Base-by-base conservation (phyloP, 768 basidiomycete genomes). In the Pulveroboletus sp. region DNA sequence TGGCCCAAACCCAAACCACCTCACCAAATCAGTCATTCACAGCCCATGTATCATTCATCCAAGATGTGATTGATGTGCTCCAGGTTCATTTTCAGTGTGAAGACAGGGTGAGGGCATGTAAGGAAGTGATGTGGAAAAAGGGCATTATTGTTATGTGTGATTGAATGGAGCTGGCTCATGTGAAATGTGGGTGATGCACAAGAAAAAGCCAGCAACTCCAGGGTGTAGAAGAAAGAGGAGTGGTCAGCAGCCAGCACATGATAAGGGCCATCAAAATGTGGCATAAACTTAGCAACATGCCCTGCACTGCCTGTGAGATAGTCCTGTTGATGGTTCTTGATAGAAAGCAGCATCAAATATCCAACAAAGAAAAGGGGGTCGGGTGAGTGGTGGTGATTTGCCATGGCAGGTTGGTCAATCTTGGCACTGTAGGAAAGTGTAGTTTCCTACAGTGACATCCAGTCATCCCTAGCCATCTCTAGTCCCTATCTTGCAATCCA, bases 221-320 rank as follows among this genome's bases (percentile, higher is more conserved):
- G 51, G 0, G 62, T 67, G 0, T 65, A 62, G 0, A 57, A 61
- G 2, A 67, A 72, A 0, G 46, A 45, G 1, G 47, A 43, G 0
- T 39, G 30, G n/a, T 65, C 40, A 0, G 62, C 59, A 0, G 51
- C 39, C 0, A 55, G 30, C 3, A 77, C 49, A 0, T 6, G 39
- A 43, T 59, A 70, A 0, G 64, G 68, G 0, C 71, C 63, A 44
- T 76, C 69, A n/a, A 41, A 70, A 0, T 59, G 48, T 0, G 72
- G 70, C 62, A 78, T 70, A 45, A 76, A 75, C 42, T 78, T 78
- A 0, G 71, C 72, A n/a, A n/a, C n/a, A n/a, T n/a, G n/a, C n/a
- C n/a, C n/a, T 0, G 70, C 6, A 6, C 27, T 29, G n/a, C 27
- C 27, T 12, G 12, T 29, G 27, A 39, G 23, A 14, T 39, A 39